Evolutionary conservation across 108 stramenopile genomes (phyloP).

Genomic region (Cyclotella atomus): DNA sequence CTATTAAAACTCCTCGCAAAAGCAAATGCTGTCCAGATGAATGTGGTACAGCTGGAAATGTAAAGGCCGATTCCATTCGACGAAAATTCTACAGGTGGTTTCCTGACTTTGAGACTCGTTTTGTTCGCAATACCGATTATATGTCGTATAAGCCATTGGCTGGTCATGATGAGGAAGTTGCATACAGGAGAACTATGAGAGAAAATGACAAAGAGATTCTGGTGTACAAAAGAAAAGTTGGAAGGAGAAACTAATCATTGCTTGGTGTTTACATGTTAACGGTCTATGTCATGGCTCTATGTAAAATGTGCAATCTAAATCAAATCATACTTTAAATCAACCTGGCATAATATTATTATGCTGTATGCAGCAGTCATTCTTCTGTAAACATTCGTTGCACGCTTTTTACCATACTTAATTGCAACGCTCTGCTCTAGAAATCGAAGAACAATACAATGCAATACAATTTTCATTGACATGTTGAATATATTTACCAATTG

Average conservation of each 20-base stretch:
- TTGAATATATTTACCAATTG: neutral
- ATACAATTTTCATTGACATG: neutral
- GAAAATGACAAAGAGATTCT: slow-evolving; percentile 2
- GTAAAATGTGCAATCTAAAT: too few relatives aligned
- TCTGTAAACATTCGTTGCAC: too few relatives aligned
- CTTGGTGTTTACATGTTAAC: neutral
- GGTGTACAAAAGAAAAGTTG: slow-evolving; percentile 8
- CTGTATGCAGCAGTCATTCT: too few relatives aligned
- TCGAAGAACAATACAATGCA: neutral
- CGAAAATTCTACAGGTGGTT: slow-evolving; percentile 24
- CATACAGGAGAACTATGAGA: neutral
- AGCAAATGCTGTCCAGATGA: neutral
- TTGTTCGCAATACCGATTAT: neutral
- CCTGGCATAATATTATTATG: too few relatives aligned
- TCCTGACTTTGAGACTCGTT: slow-evolving; percentile 19
- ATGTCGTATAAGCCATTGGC: slow-evolving; percentile 1
- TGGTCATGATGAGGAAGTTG: slow-evolving; percentile 9
- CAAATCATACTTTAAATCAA: too few relatives aligned
- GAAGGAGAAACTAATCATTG: neutral
- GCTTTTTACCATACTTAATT: too few relatives aligned
- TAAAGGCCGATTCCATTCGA: slow-evolving; percentile 3
- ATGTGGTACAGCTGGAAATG: neutral
- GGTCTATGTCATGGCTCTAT: too few relatives aligned
- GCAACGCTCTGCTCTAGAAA: neutral
- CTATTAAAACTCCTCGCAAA: slow-evolving; percentile 9